Conservation (phyloP, 768 basidiomycete genomes). For the Strobilomyces echinocephalus region DNA sequence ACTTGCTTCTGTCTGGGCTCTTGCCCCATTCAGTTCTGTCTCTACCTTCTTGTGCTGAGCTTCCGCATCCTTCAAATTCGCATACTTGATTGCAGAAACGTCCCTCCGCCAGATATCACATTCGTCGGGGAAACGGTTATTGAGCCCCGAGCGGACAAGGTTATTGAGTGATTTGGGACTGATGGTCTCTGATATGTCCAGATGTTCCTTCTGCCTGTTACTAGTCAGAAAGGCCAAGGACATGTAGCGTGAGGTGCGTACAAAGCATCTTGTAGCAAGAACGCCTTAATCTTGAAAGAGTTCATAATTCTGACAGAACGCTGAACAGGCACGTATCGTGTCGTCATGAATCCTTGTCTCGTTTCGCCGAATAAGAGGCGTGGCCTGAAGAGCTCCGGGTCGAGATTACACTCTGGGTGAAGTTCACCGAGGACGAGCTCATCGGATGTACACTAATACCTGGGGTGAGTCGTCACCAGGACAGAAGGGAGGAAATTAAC, state of each 20-base stretch:
- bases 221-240: neutral
- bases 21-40: slow-evolving; percentile 8
- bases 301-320: slow-evolving; percentile 7
- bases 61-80: neutral
- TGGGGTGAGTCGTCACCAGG: neutral
- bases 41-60: slow-evolving; percentile 11
- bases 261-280: slow-evolving; percentile 24
- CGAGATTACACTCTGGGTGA: slow-evolving; percentile 21
- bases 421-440: slow-evolving; percentile 12
- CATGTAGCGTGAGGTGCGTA: neutral
- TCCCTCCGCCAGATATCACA: slow-evolving; percentile 23
- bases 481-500: neutral
- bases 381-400: slow-evolving; percentile 24
- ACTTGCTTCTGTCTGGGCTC: slow-evolving; percentile 12
- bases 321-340: slow-evolving; percentile 22
- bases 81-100: neutral
- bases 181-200: slow-evolving; percentile 25
- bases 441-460: slow-evolving; percentile 16
- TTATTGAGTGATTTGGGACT: slow-evolving; percentile 23
- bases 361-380: slow-evolving; percentile 39
- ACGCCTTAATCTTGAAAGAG: slow-evolving; percentile 6
- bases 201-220: slow-evolving; percentile 21
- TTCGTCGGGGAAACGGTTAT: slow-evolving; percentile 25
- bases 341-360: slow-evolving; percentile 37
- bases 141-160: slow-evolving; percentile 30